Evolutionary conservation across 495 filamentous ascomycete species (phyloP).

Genomic region (Trichoderma orchidacearum): DNA sequence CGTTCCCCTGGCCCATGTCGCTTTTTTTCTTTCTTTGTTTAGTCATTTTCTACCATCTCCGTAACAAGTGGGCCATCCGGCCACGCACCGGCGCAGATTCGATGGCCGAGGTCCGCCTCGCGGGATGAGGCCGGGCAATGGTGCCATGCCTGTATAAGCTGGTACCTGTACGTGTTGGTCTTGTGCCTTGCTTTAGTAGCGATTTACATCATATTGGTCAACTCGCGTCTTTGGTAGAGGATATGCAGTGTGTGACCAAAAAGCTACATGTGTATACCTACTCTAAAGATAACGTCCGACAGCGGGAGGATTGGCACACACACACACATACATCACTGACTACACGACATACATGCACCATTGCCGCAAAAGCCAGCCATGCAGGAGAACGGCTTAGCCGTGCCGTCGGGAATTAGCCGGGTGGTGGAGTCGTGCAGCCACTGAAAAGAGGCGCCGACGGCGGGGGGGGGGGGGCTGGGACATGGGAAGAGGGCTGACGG

Average conservation of each 20-base stretch:
- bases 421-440: neutral
- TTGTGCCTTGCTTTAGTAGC: no score
- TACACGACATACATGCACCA: neutral
- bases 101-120: neutral
- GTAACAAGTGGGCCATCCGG: neutral
- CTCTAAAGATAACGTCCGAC: no score
- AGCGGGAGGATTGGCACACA: no score
- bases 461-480: no score
- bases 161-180: neutral
- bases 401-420: neutral
- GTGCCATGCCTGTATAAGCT: neutral
- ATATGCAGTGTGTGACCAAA: no score
- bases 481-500: no score
- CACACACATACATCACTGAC: no score
- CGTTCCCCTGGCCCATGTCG: neutral
- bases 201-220: no score
- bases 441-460: neutral
- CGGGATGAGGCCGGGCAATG: neutral
- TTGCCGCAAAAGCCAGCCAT: neutral
- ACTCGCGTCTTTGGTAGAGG: no score
- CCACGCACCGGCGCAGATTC: neutral
- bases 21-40: neutral
- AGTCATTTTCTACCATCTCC: neutral
- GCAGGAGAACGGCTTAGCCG: neutral
- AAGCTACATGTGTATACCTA: no score